Evolutionary conservation across 2,329 filamentous ascomycete species (phyloP), one percentile per base, ranked within the genome.

Genomic region (Penicillium sp.): DNA sequence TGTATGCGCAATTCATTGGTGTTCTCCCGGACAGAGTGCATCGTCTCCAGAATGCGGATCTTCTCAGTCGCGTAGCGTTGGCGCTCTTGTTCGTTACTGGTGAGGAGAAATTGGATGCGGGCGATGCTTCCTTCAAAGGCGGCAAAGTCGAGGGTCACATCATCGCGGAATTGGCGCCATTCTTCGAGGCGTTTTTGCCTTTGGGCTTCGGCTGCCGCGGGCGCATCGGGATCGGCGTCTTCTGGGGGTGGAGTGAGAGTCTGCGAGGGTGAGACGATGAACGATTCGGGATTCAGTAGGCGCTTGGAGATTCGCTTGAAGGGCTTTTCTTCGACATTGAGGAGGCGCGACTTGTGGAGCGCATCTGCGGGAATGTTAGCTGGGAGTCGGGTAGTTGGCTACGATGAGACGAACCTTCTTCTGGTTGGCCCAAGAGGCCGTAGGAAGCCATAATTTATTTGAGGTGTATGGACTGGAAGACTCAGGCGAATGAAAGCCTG

Each of bases 271-370:
- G 73, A 75, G 53, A 79, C 76, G 16, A 88, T 79, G 28, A 90
- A 79, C 18, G 86, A 84, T 49, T 85, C 83, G 15, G 88, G 82
- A 21, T 83, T 81, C 5, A 89, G 80, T 8, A 97, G 83, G 29
- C 89, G 87, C 74, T 91, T 91, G 21, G 89, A 89, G 54, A 96
- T 85, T 55, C 92, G 87, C 71, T 90, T 90, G 77, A 95, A 96
- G 0, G 91, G 90, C 53, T 91, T 91, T 68, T 95, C 90, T 77
- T 97, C 93, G 56, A 96, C 87, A 58, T 89, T 89, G 34, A 96
- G 82, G 4, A 96, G 87, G 39, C 93, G 89, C 28, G 83, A 82
- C 67, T 92, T 93, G 77, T 96, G 93, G 34, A 96, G 85, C 58
- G 90, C 86, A 70, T 90, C 87, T 85, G 63, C 39, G 52, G 28